These are phyloP conservation scores for Calendula officinalis DNA, from an alignment of 129 eudicot genomes.

Conservation along the genomic window DNA sequence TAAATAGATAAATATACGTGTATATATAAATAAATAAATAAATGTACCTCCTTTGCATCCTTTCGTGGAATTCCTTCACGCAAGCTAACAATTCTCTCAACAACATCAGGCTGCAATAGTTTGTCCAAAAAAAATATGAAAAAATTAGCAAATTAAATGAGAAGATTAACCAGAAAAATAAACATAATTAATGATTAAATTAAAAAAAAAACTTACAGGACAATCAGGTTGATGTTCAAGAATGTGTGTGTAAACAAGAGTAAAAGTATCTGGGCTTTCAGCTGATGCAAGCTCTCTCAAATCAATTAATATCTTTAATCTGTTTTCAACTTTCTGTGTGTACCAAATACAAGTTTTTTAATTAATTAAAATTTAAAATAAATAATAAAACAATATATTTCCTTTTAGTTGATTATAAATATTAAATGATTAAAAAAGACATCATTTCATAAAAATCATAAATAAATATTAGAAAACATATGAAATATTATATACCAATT, in stretches of 20 bases:
- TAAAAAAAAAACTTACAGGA: slow-evolving; percentile 58
- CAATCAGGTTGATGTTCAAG: slow-evolving; percentile 97
- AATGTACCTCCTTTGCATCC: slow-evolving; percentile 92
- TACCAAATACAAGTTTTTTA: not conserved
- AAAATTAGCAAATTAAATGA: slow-evolving; percentile 7
- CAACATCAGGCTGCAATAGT: slow-evolving; percentile 78
- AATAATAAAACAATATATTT: no score
- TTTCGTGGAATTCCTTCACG: slow-evolving; percentile 98
- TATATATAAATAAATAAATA: not conserved
- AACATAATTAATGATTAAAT: not conserved
- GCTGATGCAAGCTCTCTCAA: slow-evolving; percentile 97
- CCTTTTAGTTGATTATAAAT: no score
- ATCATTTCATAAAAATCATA: no score
- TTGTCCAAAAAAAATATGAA: not conserved
- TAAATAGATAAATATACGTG: not conserved
- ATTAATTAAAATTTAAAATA: not conserved
- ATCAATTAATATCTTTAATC: slow-evolving; percentile 67
- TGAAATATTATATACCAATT: no score
- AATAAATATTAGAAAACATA: no score
- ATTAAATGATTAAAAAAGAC: no score
- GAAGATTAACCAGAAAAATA: not conserved
- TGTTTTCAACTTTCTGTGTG: slow-evolving; percentile 88
- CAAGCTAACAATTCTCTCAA: slow-evolving; percentile 77
- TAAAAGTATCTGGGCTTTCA: slow-evolving; percentile 90
- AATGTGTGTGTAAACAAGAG: slow-evolving; percentile 93